These are phyloP conservation scores for Alternaria sp. DNA, from an alignment of 2,329 filamentous ascomycete species.

Conservation along the genomic window DNA sequence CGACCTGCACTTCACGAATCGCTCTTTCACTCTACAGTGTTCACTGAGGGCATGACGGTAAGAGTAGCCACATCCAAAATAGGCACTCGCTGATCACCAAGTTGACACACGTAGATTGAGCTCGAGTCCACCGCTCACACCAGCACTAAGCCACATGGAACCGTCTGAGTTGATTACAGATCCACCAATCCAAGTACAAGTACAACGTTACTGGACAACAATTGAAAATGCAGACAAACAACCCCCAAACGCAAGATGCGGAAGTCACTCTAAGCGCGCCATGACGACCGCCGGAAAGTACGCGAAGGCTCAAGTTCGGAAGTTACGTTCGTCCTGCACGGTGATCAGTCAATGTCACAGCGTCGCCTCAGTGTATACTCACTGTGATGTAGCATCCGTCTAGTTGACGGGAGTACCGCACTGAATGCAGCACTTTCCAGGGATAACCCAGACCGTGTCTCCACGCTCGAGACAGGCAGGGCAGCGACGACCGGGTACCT, in stretches of 20 bases:
- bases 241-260: conserved; percentile 22
- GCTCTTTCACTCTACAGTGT: neutral
- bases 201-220: conserved; percentile 10
- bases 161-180: neutral
- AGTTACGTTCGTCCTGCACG: neutral
- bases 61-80: neutral
- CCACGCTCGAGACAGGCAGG: conserved; percentile 49
- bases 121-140: neutral
- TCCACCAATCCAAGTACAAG: neutral
- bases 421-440: conserved; percentile 48
- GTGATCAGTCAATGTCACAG: conserved; percentile 3
- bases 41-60: neutral
- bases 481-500: conserved; percentile 50
- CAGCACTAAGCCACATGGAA: neutral
- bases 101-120: neutral
- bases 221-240: conserved; percentile 30
- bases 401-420: conserved; percentile 51
- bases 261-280: conserved; percentile 9
- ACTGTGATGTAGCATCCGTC: conserved; percentile 6
- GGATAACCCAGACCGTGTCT: conserved; percentile 51
- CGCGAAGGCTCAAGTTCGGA: conserved; percentile 10
- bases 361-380: neutral
- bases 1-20: neutral
- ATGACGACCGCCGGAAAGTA: conserved; percentile 11
- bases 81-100: neutral